phyloP scores from a whole-genome alignment of 345 rosid species.

The Sisymbrium altissimum region DNA sequence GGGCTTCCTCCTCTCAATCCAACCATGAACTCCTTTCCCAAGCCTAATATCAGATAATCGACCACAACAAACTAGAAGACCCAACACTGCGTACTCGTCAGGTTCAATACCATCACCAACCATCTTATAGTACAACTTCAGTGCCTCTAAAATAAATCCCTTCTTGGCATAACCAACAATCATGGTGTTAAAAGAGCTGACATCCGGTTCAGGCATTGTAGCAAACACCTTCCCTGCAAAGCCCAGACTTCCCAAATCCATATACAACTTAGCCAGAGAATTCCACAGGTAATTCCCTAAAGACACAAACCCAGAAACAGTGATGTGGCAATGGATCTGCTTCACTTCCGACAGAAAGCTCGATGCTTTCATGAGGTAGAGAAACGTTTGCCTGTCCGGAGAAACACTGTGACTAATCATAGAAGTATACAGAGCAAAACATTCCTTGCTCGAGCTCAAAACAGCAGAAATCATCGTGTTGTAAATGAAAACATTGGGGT shows the following conservation, averaged over 20 bases:
- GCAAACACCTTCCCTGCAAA: conserved; percentile 42
- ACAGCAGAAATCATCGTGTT: conserved; percentile 50
- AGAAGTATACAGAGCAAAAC: conserved; percentile 38
- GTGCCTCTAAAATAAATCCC: conserved; percentile 45
- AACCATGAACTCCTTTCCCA: conserved; percentile 51
- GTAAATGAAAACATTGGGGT: conserved; percentile 46
- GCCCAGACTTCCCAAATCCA: conserved; percentile 40
- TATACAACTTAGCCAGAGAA: conserved; percentile 45
- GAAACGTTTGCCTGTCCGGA: conserved; percentile 50
- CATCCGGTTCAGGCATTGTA: conserved; percentile 43
- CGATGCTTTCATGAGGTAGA: conserved; percentile 35
- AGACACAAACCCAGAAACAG: conserved; percentile 38
- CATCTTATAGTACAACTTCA: conserved; percentile 42
- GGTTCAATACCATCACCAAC: conserved; percentile 25
- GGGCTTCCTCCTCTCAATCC: conserved; percentile 41
- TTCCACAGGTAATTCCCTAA: conserved; percentile 44
- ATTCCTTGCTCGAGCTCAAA: conserved; percentile 21
- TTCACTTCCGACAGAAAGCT: conserved; percentile 34
- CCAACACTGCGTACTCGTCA: conserved; percentile 39
- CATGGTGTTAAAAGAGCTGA: conserved; percentile 48
- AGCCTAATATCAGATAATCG: conserved; percentile 39
- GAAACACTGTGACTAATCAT: conserved; percentile 39
- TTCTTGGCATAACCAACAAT: conserved; percentile 54
- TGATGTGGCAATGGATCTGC: conserved; percentile 52
- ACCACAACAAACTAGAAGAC: conserved; percentile 51